Evolutionary conservation across 2,329 filamentous ascomycete genomes (phyloP).

Genomic region (Harringtonia aguacate): DNA sequence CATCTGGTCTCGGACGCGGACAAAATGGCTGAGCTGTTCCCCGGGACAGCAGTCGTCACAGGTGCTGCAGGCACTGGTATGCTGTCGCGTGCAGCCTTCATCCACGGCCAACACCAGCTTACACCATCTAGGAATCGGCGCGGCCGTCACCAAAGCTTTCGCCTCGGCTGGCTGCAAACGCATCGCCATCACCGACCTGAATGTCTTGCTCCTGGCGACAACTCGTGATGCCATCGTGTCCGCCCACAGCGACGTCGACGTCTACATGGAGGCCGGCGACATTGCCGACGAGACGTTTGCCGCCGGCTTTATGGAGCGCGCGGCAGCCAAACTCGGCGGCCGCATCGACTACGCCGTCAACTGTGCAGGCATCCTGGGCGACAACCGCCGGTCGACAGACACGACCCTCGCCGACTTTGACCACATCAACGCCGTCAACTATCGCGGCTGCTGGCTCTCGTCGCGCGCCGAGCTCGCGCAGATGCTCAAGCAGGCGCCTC

Average conservation of each 20-base stretch:
- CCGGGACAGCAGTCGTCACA: too few relatives aligned
- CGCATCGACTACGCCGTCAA: slow-evolving; percentile 47
- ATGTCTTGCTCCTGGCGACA: slow-evolving; percentile 26
- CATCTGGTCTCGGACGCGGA: too few relatives aligned
- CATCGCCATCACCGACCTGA: slow-evolving; percentile 45
- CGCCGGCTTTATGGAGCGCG: neutral
- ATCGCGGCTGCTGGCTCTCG: slow-evolving; percentile 37
- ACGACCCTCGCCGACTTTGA: slow-evolving; percentile 38
- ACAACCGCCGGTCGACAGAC: slow-evolving; percentile 30
- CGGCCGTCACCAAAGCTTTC: slow-evolving; percentile 39
- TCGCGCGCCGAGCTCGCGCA: slow-evolving; percentile 30
- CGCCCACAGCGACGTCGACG: neutral
- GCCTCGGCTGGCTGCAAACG: slow-evolving; percentile 35
- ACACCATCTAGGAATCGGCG: slow-evolving; percentile 45
- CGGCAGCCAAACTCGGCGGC: slow-evolving; percentile 22
- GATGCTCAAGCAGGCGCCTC: slow-evolving; percentile 34
- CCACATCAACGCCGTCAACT: slow-evolving; percentile 42
- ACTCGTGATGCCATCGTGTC: neutral
- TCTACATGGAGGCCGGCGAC: neutral
- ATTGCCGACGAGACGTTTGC: neutral
- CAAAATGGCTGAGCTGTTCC: too few relatives aligned
- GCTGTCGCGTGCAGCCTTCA: too few relatives aligned
- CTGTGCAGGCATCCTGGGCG: slow-evolving; percentile 38
- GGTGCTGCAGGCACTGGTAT: too few relatives aligned
- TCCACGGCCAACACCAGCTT: too few relatives aligned